These are phyloP conservation scores for Trichoderma guizhouense DNA, from an alignment of 2,329 filamentous ascomycete species.

Conservation along the genomic window DNA sequence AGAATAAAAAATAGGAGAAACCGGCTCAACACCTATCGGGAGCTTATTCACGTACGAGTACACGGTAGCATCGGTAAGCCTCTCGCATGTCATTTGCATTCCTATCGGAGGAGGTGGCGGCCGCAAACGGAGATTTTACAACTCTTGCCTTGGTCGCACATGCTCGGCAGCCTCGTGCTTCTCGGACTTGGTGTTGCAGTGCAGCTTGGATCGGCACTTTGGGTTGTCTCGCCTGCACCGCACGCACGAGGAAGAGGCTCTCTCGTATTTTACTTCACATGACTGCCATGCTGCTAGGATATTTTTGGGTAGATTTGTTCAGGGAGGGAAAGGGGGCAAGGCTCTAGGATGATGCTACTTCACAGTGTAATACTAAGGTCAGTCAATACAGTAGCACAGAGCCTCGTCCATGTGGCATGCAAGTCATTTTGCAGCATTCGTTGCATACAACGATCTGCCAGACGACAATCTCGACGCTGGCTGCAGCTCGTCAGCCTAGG, in stretches of 20 bases:
- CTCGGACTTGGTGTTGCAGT: background rate
- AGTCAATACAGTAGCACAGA: background rate
- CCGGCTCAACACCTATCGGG: background rate
- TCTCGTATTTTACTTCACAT: background rate
- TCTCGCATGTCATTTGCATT: background rate
- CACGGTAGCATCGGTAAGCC: background rate
- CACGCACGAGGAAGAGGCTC: background rate
- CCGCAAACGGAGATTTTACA: background rate
- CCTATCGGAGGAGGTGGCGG: background rate
- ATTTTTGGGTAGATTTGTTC: background rate
- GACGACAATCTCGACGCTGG: background rate
- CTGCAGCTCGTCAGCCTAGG: background rate
- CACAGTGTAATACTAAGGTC: background rate
- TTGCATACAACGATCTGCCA: background rate
- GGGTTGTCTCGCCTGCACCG: background rate
- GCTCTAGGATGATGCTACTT: background rate
- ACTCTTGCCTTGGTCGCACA: background rate
- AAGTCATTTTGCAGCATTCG: slow-evolving; percentile 1
- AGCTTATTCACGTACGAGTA: background rate
- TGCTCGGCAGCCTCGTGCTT: slow-evolving; percentile 2
- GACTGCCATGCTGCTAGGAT: background rate
- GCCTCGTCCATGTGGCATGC: background rate
- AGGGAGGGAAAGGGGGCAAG: background rate
- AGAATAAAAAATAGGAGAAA: background rate
- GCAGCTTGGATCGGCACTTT: background rate